A percentile compares a stretch with the other conserved stretches of the same genome.
phyloP scores from a whole-genome alignment of 495 filamentous ascomycete genomes.

The Melanomma pulvis-pyrius region DNA sequence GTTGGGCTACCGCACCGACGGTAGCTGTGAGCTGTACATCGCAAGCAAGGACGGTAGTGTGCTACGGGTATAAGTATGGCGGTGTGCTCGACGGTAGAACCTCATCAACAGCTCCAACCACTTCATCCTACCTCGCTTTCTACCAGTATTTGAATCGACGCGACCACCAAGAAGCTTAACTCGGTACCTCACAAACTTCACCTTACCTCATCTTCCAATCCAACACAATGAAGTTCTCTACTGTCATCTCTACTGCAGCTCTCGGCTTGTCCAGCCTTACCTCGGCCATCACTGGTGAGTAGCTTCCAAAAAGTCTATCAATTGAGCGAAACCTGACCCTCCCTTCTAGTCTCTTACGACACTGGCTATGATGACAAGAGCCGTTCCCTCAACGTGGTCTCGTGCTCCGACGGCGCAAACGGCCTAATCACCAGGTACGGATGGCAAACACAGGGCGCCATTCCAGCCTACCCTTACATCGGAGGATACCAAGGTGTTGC shows the following conservation, averaged over 20 bases:
- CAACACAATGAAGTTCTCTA: conserved; percentile 58
- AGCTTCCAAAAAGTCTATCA: background rate
- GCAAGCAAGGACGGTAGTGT: background rate
- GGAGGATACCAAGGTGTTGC: conserved; percentile 63
- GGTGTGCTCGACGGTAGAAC: conserved; percentile 5
- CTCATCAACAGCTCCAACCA: conserved; percentile 7
- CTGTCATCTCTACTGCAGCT: conserved; percentile 39
- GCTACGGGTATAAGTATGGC: conserved; percentile 20
- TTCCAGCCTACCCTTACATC: conserved; percentile 48
- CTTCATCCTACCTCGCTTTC: background rate
- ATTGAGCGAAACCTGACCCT: background rate
- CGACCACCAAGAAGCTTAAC: background rate
- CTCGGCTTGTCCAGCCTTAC: conserved; percentile 44
- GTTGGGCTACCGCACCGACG: background rate
- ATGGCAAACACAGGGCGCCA: conserved; percentile 46
- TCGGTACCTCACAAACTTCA: background rate
- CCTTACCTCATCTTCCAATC: background rate
- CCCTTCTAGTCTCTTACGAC: conserved; percentile 57
- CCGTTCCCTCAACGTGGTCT: conserved; percentile 51
- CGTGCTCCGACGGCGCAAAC: conserved; percentile 63
- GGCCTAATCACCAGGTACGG: conserved; percentile 58
- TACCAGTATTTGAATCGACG: background rate
- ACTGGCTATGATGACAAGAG: conserved; percentile 57
- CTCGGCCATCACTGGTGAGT: conserved; percentile 43
- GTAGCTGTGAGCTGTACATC: background rate